Conservation (phyloP, 495 filamentous ascomycete species). For the Penicilliopsis zonata region DNA sequence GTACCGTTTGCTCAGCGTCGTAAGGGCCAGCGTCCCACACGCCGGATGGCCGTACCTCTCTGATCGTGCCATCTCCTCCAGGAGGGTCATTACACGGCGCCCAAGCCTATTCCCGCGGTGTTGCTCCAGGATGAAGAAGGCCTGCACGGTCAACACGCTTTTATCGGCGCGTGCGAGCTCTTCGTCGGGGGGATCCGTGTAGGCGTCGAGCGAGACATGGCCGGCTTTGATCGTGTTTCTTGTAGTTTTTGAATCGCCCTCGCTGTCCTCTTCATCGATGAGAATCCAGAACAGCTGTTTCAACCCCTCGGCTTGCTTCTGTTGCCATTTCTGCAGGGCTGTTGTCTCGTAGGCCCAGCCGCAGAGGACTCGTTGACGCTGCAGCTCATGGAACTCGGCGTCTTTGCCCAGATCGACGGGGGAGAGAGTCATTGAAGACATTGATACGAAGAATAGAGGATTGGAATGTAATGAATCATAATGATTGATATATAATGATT, state of each 20-base stretch:
- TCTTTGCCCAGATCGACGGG: slow-evolving; percentile 11
- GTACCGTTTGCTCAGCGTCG: slow-evolving; percentile 14
- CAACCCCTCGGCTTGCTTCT: slow-evolving; percentile 6
- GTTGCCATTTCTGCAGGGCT: slow-evolving; percentile 7
- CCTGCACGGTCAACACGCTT: slow-evolving; percentile 7
- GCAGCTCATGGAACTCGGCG: slow-evolving; percentile 9
- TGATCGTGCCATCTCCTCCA: slow-evolving; percentile 7
- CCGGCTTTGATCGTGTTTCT: slow-evolving; percentile 9
- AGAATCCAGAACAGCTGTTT: slow-evolving; percentile 16
- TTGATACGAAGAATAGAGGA: too few relatives aligned
- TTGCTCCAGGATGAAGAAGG: slow-evolving; percentile 15
- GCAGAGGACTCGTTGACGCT: slow-evolving; percentile 13
- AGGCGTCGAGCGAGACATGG: slow-evolving; percentile 16
- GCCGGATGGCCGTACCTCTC: slow-evolving; percentile 10
- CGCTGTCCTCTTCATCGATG: slow-evolving; percentile 1
- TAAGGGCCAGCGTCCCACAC: slow-evolving; percentile 12
- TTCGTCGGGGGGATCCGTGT: slow-evolving; percentile 5
- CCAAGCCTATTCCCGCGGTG: slow-evolving; percentile 9
- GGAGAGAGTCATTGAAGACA: too few relatives aligned
- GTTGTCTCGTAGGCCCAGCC: slow-evolving; percentile 11
- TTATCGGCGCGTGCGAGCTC: slow-evolving; percentile 8
- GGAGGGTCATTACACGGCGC: slow-evolving; percentile 6
- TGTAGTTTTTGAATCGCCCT: too few relatives aligned
- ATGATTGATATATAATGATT: too few relatives aligned
- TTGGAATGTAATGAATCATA: too few relatives aligned